These are phyloP conservation scores for Brassica hybrid DNA, from an alignment of 441 rosid genomes.

Conservation along the genomic window DNA sequence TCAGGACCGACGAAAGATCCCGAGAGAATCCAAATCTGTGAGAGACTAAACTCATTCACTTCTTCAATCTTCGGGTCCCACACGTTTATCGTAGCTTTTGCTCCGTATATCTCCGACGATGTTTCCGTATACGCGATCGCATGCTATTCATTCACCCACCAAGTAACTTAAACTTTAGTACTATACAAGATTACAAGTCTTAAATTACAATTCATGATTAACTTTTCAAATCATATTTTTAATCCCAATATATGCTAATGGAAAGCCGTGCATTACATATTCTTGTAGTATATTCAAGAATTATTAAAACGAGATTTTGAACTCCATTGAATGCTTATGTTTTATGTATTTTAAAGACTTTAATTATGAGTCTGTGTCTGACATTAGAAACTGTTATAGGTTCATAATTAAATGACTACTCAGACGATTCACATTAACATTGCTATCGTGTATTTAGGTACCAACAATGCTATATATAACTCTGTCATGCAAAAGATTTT, in stretches of 20 bases:
- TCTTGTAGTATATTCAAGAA: conserved; percentile 20
- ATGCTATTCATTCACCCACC: conserved; percentile 57
- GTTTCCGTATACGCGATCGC: conserved; percentile 94
- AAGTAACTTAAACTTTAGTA: background rate
- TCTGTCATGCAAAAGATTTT: background rate
- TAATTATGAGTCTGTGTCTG: conserved; percentile 11
- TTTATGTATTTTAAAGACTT: conserved; percentile 18
- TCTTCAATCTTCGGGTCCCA: conserved; percentile 72
- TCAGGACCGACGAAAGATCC: conserved; percentile 80
- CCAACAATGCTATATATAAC: too few species aligned
- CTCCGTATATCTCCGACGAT: conserved; percentile 64
- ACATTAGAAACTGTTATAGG: conserved; percentile 38
- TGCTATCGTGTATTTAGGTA: background rate
- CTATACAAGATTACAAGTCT: background rate
- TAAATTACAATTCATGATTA: conserved; percentile 5
- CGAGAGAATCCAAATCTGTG: conserved; percentile 80
- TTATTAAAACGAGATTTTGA: conserved; percentile 38
- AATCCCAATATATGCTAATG: conserved; percentile 35
- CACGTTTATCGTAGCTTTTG: conserved; percentile 75
- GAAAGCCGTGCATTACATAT: background rate
- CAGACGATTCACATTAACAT: conserved; percentile 11
- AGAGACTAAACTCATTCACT: conserved; percentile 79
- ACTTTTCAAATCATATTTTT: background rate
- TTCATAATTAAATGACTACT: conserved; percentile 35
- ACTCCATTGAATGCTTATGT: conserved; percentile 38